These are phyloP conservation scores for Pulveroboletus sp. DNA, from an alignment of 768 basidiomycete species.

Conservation along the genomic window DNA sequence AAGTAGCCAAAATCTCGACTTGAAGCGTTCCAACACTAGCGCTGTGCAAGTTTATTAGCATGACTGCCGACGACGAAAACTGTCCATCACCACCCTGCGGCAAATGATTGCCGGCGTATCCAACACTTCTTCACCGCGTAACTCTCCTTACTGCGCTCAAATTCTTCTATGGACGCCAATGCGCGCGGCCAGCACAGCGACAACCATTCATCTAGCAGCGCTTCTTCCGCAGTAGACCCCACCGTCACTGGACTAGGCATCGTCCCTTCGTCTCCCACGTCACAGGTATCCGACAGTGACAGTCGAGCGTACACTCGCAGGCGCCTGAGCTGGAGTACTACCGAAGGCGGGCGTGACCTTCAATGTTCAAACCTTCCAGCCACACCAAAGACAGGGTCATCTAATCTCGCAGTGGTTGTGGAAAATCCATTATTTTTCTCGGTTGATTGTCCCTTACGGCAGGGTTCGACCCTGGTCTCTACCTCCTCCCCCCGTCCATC, in stretches of 20 bases:
- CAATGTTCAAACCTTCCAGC: constrained; percentile 35
- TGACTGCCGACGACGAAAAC: neutral
- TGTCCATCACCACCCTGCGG: no score
- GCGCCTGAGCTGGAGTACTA: constrained; percentile 54
- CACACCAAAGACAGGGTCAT: constrained; percentile 18
- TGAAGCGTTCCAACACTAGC: neutral
- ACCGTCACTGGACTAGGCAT: constrained; percentile 41
- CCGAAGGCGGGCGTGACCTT: constrained; percentile 45
- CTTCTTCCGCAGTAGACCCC: constrained; percentile 56
- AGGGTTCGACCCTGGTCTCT: constrained; percentile 36
- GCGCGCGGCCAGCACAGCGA: neutral
- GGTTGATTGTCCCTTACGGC: constrained; percentile 30
- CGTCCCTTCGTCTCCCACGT: constrained; percentile 50
- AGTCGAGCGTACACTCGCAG: constrained; percentile 40
- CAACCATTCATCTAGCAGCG: constrained; percentile 27
- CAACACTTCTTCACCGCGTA: neutral
- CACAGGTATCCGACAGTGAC: constrained; percentile 31
- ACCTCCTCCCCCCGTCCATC: constrained; percentile 46
- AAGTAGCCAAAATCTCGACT: neutral
- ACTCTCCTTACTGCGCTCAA: neutral
- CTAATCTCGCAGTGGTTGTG: constrained; percentile 17
- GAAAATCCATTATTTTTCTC: constrained; percentile 51
- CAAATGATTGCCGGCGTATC: no score
- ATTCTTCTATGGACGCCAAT: constrained; percentile 12
- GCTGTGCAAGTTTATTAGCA: neutral